Evolutionary conservation across 306 rosid genomes (phyloP).

Genomic region (Citrullus amarus): DNA sequence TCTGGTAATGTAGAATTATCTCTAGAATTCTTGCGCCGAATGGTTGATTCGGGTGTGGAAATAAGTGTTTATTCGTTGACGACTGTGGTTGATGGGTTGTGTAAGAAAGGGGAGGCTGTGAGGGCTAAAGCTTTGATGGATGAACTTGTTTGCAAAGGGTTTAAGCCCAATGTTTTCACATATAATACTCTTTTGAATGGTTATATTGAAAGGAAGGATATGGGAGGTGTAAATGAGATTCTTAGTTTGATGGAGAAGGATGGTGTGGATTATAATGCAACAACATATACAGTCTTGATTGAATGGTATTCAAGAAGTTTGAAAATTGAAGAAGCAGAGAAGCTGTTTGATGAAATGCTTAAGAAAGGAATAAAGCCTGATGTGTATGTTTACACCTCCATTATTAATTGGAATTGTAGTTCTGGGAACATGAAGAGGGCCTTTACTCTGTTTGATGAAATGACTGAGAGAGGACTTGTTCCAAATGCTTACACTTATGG

Average conservation of each 20-base stretch:
- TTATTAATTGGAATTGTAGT: slow-evolving; percentile 57
- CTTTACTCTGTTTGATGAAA: slow-evolving; percentile 54
- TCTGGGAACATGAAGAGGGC: slow-evolving; percentile 53
- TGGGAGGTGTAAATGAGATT: slow-evolving; percentile 30
- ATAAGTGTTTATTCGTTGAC: slow-evolving; percentile 57
- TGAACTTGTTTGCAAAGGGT: slow-evolving; percentile 31
- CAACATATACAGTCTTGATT: slow-evolving; percentile 43
- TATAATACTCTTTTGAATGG: slow-evolving; percentile 53
- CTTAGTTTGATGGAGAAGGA: slow-evolving; percentile 47
- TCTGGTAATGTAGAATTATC: slow-evolving; percentile 26
- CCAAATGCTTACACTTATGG: slow-evolving; percentile 55
- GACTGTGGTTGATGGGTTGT: slow-evolving; percentile 45
- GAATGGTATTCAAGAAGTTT: slow-evolving; percentile 38
- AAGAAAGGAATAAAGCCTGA: slow-evolving; percentile 42
- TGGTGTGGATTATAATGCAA: slow-evolving; percentile 27
- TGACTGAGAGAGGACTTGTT: slow-evolving; percentile 34
- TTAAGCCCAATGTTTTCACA: slow-evolving; percentile 43
- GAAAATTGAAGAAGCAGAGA: slow-evolving; percentile 39
- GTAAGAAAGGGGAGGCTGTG: slow-evolving; percentile 37
- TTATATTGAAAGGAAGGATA: slow-evolving; percentile 33
- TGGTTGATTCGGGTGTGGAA: slow-evolving; percentile 40
- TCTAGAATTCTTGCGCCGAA: slow-evolving; percentile 33
- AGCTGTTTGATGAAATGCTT: slow-evolving; percentile 47
- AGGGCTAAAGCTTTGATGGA: slow-evolving; percentile 45
- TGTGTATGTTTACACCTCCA: slow-evolving; percentile 45